A percentile compares a stretch with the other conserved stretches of the same genome.
These are phyloP conservation scores for Candida gorgasii DNA, from an alignment of 805 yeast genomes.

Conservation along the genomic window DNA sequence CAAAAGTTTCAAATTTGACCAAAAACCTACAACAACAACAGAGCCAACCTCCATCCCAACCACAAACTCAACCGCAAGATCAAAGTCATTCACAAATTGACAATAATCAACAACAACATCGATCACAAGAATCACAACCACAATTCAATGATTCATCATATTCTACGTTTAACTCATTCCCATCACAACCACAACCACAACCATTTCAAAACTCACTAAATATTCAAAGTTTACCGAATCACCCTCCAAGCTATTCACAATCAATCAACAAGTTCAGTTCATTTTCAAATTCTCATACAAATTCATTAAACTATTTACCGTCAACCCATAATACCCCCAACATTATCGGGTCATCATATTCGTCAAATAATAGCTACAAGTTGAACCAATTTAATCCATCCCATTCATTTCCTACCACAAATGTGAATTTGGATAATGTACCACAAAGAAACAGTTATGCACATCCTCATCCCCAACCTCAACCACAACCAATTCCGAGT, in stretches of 20 bases:
- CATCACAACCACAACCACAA: not conserved
- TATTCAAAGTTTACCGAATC: conserved; percentile 13
- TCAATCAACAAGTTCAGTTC: conserved; percentile 7
- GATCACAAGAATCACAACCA: not conserved
- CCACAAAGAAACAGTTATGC: conserved; percentile 14
- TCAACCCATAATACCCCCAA: conserved; percentile 46
- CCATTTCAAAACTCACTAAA: not conserved
- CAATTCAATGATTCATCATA: not conserved
- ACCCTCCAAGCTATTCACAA: conserved; percentile 16
- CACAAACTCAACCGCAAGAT: not conserved
- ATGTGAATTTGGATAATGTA: conserved; percentile 45
- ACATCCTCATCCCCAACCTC: conserved; percentile 3
- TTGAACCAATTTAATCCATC: conserved; percentile 19
- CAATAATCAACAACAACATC: not conserved
- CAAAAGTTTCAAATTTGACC: conserved; percentile 31
- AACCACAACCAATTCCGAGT: not conserved
- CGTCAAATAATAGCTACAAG: conserved; percentile 37
- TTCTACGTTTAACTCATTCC: conserved; percentile 7
- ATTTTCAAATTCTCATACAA: conserved; percentile 10
- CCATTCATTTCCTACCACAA: conserved; percentile 55
- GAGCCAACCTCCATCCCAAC: conserved; percentile 8
- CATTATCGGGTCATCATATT: conserved; percentile 42
- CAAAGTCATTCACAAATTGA: not conserved
- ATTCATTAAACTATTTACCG: conserved; percentile 35
- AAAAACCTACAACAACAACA: conserved; percentile 24